Evolutionary conservation across 345 rosid genomes (phyloP).

Genomic region (Lepidium sativum): DNA sequence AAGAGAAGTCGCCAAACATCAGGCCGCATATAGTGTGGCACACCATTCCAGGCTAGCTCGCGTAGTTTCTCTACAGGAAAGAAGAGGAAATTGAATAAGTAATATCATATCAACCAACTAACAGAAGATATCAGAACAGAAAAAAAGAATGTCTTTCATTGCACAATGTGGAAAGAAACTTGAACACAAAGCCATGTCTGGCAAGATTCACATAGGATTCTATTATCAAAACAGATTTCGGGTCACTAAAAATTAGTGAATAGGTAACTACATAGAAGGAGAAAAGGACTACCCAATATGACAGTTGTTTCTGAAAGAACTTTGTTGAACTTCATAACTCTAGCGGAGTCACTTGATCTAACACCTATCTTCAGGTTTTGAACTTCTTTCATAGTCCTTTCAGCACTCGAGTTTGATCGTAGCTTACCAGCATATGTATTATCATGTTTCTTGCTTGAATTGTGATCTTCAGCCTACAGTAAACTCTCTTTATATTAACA

Average conservation of each 20-base stretch:
- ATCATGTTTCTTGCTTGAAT: slow-evolving; percentile 31
- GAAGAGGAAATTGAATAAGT: neutral
- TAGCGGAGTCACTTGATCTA: slow-evolving; percentile 82
- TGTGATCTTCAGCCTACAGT: slow-evolving; percentile 41
- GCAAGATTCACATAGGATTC: neutral
- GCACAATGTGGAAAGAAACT: neutral
- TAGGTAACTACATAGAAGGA: neutral
- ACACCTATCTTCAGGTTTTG: slow-evolving; percentile 54
- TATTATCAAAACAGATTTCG: neutral
- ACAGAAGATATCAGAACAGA: neutral
- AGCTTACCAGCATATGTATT: slow-evolving; percentile 38
- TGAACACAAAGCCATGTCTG: neutral
- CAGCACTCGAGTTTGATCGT: slow-evolving; percentile 40
- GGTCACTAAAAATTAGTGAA: neutral
- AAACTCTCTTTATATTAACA: neutral
- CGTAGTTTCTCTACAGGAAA: slow-evolving; percentile 65
- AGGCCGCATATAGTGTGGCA: slow-evolving; percentile 91
- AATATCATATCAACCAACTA: neutral
- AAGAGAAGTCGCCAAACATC: slow-evolving; percentile 89
- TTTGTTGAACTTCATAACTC: slow-evolving; percentile 78
- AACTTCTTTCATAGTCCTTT: slow-evolving; percentile 38
- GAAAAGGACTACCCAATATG: slow-evolving; percentile 56
- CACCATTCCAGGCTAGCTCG: slow-evolving; percentile 95
- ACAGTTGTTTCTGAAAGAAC: slow-evolving; percentile 69
- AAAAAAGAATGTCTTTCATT: neutral